phyloP scores from a whole-genome alignment of 345 rosid genomes.

The Gynandropsis gynandra region DNA sequence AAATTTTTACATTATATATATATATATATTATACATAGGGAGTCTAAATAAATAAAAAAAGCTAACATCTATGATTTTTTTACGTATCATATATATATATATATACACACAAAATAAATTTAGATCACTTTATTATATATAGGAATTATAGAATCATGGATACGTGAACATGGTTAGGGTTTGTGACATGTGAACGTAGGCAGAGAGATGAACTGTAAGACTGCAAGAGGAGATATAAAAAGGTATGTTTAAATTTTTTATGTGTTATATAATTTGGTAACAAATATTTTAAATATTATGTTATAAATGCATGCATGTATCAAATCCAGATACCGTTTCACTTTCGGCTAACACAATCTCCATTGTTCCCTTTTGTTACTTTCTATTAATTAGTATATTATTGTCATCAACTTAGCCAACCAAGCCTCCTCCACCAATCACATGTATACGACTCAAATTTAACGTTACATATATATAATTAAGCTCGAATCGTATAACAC shows the following conservation, averaged over 20 bases:
- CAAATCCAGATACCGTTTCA: conserved; percentile 17
- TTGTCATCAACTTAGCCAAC: conserved; percentile 25
- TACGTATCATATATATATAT: no score
- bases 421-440: conserved; percentile 19
- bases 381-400: conserved; percentile 1
- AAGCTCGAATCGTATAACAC: no score
- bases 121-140: not conserved
- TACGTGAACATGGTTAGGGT: not conserved
- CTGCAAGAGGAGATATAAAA: conserved; percentile 20
- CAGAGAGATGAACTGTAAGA: conserved; percentile 21
- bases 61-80: no score
- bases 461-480: no score
- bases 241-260: conserved; percentile 5
- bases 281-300: conserved; percentile 4
- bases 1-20: no score
- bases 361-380: not conserved
- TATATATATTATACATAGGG: no score
- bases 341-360: conserved; percentile 28
- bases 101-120: no score
- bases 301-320: conserved; percentile 10
- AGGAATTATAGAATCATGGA: conserved; percentile 21
- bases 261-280: conserved; percentile 1
- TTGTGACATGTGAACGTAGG: conserved; percentile 22
- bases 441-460: conserved; percentile 15
- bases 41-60: no score